A percentile compares a stretch with the other conserved stretches of the same genome.
phyloP scores from a whole-genome alignment of 2,329 filamentous ascomycete genomes.

The Drechslerella coelobrocha region DNA sequence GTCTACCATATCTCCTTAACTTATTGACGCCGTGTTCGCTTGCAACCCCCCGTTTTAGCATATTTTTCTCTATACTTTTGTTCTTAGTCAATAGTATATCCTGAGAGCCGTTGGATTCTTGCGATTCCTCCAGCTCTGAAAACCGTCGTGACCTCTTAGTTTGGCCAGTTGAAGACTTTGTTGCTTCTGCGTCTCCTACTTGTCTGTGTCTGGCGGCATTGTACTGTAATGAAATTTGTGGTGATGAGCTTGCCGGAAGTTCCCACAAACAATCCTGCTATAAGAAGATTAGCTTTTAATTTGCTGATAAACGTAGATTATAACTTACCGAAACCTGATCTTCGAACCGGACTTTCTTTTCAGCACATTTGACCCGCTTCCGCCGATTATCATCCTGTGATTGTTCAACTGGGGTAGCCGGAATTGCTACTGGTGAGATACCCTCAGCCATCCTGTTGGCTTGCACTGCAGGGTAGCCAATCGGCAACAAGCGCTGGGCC shows the following conservation, averaged over 20 bases:
- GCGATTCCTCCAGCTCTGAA: background rate
- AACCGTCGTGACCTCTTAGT: background rate
- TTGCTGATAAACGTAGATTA: background rate
- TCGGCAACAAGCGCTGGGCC: background rate
- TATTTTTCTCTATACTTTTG: background rate
- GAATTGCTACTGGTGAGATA: background rate
- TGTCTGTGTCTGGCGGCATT: background rate
- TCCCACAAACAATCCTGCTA: background rate
- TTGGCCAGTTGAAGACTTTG: no score
- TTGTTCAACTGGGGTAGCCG: background rate
- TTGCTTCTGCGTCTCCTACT: background rate
- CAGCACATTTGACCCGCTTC: background rate
- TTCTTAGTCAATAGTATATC: no score
- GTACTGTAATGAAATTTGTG: background rate
- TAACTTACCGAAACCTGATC: background rate
- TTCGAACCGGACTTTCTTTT: background rate
- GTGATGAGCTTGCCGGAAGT: background rate
- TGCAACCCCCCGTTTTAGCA: no score
- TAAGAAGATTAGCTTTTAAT: background rate
- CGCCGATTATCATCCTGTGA: background rate
- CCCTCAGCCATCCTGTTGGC: background rate
- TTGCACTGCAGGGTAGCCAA: background rate
- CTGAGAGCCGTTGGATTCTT: no score
- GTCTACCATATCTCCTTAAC: no score
- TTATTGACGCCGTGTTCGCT: no score